phyloP scores from a whole-genome alignment of 495 filamentous ascomycete species.

The Achaetomiella virescens region DNA sequence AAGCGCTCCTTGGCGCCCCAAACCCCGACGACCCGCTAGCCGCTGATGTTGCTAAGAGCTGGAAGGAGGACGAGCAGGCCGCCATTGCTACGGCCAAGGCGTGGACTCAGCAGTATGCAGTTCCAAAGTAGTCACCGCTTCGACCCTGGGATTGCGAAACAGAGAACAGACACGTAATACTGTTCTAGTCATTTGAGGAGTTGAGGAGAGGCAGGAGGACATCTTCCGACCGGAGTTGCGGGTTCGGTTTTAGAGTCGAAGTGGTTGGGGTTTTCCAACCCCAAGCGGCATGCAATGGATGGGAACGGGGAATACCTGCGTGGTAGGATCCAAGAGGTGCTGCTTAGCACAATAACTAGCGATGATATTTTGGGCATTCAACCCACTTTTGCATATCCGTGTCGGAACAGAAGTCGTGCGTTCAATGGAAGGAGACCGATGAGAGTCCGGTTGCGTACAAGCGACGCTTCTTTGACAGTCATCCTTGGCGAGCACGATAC shows the following conservation, averaged over 20 bases:
- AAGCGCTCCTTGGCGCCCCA: slow-evolving; percentile 90
- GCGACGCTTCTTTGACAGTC: no score
- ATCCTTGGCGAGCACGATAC: no score
- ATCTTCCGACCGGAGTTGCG: not conserved
- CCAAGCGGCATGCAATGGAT: no score
- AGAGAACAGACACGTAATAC: not conserved
- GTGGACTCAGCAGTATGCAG: slow-evolving; percentile 76
- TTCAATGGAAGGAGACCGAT: no score
- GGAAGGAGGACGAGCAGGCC: slow-evolving; percentile 90
- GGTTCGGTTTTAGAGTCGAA: not conserved
- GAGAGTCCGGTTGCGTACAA: no score
- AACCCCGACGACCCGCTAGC: slow-evolving; percentile 97
- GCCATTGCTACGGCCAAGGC: slow-evolving; percentile 85
- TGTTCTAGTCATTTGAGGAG: not conserved
- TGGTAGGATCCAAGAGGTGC: not conserved
- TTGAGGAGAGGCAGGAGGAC: not conserved
- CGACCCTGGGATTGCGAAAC: not conserved
- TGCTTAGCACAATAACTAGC: not conserved
- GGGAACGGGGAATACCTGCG: not conserved
- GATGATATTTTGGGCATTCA: no score
- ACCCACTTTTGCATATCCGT: no score
- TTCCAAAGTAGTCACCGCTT: slow-evolving; percentile 15
- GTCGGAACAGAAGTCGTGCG: no score
- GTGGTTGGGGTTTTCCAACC: not conserved
- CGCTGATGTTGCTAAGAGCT: slow-evolving; percentile 94